These are phyloP conservation scores for Chlamydomonas sphaeroides DNA, from an alignment of 139 green algal species.

Conservation along the genomic window DNA sequence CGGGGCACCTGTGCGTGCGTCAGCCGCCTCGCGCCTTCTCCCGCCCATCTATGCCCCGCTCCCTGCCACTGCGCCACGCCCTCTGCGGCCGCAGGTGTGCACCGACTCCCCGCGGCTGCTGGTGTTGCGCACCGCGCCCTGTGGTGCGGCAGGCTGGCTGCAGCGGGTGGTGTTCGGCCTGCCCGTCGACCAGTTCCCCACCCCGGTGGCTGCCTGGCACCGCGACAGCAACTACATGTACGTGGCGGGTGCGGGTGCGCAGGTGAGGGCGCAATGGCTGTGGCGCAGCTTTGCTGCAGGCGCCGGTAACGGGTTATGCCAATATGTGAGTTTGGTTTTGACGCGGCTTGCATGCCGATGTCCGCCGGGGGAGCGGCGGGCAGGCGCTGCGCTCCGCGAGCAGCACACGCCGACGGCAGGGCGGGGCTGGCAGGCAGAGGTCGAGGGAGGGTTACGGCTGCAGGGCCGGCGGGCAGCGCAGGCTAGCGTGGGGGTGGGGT, in stretches of 20 bases:
- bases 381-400: too few species aligned
- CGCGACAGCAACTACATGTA: slow-evolving; percentile 44
- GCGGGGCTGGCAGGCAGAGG: too few species aligned
- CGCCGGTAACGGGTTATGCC: neutral
- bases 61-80: neutral
- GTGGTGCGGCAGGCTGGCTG: too few species aligned
- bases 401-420: too few species aligned
- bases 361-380: too few species aligned
- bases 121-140: slow-evolving; percentile 52
- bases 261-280: slow-evolving; percentile 34
- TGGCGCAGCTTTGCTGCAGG: neutral
- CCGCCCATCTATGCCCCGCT: neutral
- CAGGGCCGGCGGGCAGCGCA: too few species aligned
- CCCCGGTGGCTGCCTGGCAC: slow-evolving; percentile 47
- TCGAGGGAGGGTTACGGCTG: too few species aligned
- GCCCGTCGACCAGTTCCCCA: slow-evolving; percentile 49
- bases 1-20: too few species aligned
- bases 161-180: slow-evolving; percentile 42
- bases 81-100: slow-evolving; percentile 18
- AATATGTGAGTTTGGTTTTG: neutral
- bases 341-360: neutral
- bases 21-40: too few species aligned
- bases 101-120: slow-evolving; percentile 67
- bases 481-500: too few species aligned
- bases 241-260: neutral